Base-by-base conservation (phyloP, 1,139 yeast genomes). In the Fermentozyma sake region DNA sequence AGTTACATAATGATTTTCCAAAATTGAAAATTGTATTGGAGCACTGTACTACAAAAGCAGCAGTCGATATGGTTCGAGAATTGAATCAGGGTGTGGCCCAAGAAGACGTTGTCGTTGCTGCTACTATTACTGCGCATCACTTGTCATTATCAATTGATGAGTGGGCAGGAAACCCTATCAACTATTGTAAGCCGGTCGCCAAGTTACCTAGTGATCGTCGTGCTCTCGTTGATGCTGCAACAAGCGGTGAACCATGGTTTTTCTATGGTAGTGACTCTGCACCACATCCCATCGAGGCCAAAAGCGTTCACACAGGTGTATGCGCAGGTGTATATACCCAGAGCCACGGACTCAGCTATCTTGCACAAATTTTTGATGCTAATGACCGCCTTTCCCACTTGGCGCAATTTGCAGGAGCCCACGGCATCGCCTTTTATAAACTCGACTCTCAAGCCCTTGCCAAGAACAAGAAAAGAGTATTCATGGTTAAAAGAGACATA, bases 271-370 rank as follows among this genome's bases (percentile, higher is more conserved):
- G 96, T 3, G 99, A 91, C 55, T 84, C 96, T 15, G 98, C 98
- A 12, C 98, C 98, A 19, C 98, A 91, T 54, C 95, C 96, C 9
- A 52, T 84, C 17, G 73, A 75, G 39, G 76, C 77, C 34, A 91
- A 91, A 57, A 69, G 85, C 22, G 79, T 73, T 38, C 89, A 79
- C 42, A 62, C 68, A 20, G 93, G 91, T 13, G 96, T 91, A 9
- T 89, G 97, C 48, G 99, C 99, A 10, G 99, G 99, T 43, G 96
- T 91, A 10, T 91, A 74, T 58, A 85, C 97, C 3, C 98, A 91
- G 53, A 74, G 87, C 14, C 76, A 76, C 46, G 95, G 83, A 3
- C 60, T 91, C 18, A 70, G 87, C 12, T 91, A 91, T 44, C 66
- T 91, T 18, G 97, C 97, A 4, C 82, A 89, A 48, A 75, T 84